Evolutionary conservation across 129 eudicot species (phyloP), one percentile per base, ranked within the genome.

Genomic region (Arctium minus): DNA sequence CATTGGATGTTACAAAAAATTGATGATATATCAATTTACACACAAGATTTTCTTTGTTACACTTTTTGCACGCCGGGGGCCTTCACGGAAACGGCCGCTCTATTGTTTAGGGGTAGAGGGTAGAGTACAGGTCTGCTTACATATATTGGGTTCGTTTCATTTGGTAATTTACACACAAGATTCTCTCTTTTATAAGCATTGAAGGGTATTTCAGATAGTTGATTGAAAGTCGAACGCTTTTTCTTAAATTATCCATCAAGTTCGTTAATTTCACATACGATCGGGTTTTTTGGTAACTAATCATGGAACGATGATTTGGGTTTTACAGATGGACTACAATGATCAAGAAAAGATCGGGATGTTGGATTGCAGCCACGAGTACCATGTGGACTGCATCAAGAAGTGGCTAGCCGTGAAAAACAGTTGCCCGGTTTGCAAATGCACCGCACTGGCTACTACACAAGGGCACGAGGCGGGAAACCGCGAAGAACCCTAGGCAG

Each of bases 401-500:
- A 89, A 90, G 68, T 96, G 99, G 99, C 86, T 96, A 72, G 83
- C 89, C n/a, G 84, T 88, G 75, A 96, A 93, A 82, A 96, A 96
- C 84, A 88, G 86, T 39, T 96, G 98, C 83, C 98, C 99, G 17
- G 87, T 96, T 33, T 96, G 99, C 93, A 96, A 93, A 90, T 83
- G 93, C 50, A 81, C 90, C 1, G 99, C 92, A 13, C 88, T 95
- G 86, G 46, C 79, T 32, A 29, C 88, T 33, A 30, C 89, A 84
- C 84, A 73, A 64, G 71, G 39, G 44, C 56, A 56, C 68, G 73
- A 48, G 39, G 48, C 27, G 32, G 76, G 82, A 76, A 29, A 53
- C 74, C 69, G 33, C 60, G 71, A 83, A 77, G 73, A 78, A 62
- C 65, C 78, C 75, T 78, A 78, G 84, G 72, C 83, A 64, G 27